A percentile compares a stretch with the other conserved stretches of the same genome.
These are phyloP conservation scores for Mimosa pudica DNA, from an alignment of 306 rosid species.

Conservation along the genomic window DNA sequence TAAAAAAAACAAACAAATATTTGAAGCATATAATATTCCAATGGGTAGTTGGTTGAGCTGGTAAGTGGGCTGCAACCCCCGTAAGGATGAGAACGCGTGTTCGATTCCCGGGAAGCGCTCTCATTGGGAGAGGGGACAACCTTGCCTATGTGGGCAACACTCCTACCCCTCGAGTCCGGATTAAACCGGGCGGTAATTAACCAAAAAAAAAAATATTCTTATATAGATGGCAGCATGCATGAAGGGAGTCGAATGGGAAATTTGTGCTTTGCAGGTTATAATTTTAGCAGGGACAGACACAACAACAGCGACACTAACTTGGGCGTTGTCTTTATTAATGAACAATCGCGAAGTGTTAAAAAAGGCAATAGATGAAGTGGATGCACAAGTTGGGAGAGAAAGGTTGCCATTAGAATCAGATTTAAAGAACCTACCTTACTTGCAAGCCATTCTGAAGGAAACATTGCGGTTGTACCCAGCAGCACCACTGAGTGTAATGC, in stretches of 20 bases:
- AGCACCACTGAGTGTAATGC: constrained; percentile 42
- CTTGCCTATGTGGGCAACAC: no score
- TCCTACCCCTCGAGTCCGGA: no score
- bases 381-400: not conserved
- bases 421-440: constrained; percentile 38
- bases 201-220: no score
- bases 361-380: constrained; percentile 37
- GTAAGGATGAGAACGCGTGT: no score
- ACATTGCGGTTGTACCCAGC: constrained; percentile 56
- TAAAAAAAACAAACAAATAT: no score
- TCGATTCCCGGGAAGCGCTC: no score
- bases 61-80: no score
- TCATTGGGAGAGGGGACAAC: no score
- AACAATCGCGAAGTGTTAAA: constrained; percentile 35
- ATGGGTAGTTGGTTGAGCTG: no score
- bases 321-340: constrained; percentile 41
- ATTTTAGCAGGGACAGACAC: constrained; percentile 42
- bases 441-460: constrained; percentile 57
- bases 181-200: no score
- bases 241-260: not conserved
- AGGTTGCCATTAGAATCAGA: constrained; percentile 41
- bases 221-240: no score
- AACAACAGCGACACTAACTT: constrained; percentile 34
- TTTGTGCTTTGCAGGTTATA: constrained; percentile 21
- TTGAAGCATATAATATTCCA: no score